Evolutionary conservation across 2,329 filamentous ascomycete species (phyloP), one percentile per base, ranked within the genome.

Genomic region (Scorias spongiosa): DNA sequence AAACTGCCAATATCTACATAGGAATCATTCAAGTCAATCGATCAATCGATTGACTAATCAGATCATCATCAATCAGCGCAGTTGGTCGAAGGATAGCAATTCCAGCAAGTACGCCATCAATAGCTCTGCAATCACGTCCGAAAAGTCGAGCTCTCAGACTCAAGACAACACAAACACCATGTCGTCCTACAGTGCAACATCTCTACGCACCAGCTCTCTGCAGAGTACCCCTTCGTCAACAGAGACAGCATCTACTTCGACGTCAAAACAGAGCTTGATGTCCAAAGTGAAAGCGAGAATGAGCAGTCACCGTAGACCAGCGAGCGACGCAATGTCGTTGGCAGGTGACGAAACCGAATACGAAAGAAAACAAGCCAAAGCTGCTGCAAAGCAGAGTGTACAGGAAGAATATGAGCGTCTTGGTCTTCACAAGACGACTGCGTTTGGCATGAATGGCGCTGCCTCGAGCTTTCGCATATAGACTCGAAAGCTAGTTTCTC

Each of bases 341-440:
- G 41, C 41, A 10, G 41, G 37, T 20, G 41, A 43, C 14, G 41
- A 43, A 26, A 9, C 30, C 15, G 28, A 29, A 38, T 32, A 37
- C n/a, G 41, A 43, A 10, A 36, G 9, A 15, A 3, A 36, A 15
- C 11, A 36, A 9, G 32, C 32, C 11, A 36, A 36, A 15, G 32
- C 32, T 12, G 5, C 9, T 12, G 11, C 32, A 5, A 36, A 36
- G 32, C 32, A 36, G 9, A 12, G 9, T 3, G 15, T 9, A 36
- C 3, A 36, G 11, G 32, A 36, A 15, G 32, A 36, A 12, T 36
- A 36, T 9, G 15, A 36, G 32, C 32, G 32, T 4, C 15, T 12
- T 36, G 32, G 32, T 36, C 15, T 36, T 36, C 4, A 36, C 32
- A 36, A 5, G 32, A 9, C 32, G 9, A 12, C 32, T 12, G 15